These are phyloP conservation scores for Kandelia obovata DNA, from an alignment of 345 rosid genomes.

Conservation along the genomic window DNA sequence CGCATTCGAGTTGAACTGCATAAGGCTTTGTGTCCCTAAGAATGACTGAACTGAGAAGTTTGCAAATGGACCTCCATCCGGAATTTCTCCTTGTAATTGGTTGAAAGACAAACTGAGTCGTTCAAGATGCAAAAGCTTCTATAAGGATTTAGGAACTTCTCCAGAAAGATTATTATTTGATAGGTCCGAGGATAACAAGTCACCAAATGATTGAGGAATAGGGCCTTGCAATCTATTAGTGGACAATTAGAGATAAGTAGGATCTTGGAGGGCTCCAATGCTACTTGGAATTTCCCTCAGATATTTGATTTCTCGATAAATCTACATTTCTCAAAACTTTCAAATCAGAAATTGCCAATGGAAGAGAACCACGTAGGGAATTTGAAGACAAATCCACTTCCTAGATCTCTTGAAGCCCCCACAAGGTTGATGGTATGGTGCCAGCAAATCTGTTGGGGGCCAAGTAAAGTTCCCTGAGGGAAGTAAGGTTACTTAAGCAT, in stretches of 20 bases:
- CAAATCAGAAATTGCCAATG: neutral
- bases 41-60: conserved; percentile 18
- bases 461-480: neutral
- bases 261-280: neutral
- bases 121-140: neutral
- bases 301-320: conserved; percentile 9
- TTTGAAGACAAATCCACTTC: neutral
- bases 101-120: conserved; percentile 18
- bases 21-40: conserved; percentile 7
- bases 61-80: conserved; percentile 12
- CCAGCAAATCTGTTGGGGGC: neutral
- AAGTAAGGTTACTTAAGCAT: neutral
- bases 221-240: conserved; percentile 1
- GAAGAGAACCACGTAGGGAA: neutral
- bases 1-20: conserved; percentile 1
- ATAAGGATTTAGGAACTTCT: conserved; percentile 18
- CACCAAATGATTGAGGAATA: conserved; percentile 19
- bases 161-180: conserved; percentile 16
- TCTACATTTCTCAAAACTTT: neutral
- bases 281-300: conserved; percentile 13
- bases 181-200: conserved; percentile 8
- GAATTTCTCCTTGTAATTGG: conserved; percentile 25
- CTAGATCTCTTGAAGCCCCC: neutral
- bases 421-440: neutral
- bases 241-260: neutral